phyloP scores from a whole-genome alignment of 1,284 basidiomycete species.

The Vanrija sp. region DNA sequence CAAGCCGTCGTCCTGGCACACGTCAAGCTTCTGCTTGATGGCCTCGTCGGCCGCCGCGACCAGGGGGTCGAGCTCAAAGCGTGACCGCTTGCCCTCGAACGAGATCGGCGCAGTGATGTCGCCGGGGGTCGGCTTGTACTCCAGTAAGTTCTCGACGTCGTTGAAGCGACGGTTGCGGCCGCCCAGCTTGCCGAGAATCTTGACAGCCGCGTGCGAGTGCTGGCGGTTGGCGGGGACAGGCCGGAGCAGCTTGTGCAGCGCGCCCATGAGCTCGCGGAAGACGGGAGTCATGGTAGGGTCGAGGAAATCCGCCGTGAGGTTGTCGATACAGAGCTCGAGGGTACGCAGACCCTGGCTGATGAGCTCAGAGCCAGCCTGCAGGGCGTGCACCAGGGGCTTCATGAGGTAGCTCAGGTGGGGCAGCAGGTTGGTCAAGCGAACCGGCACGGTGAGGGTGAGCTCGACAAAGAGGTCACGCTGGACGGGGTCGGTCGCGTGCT shows the following conservation, averaged over 20 bases:
- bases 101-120: slow-evolving; percentile 66
- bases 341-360: slow-evolving; percentile 95
- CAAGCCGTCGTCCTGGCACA: slow-evolving; percentile 72
- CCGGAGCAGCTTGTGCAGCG: slow-evolving; percentile 82
- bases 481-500: slow-evolving; percentile 65
- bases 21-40: slow-evolving; percentile 59
- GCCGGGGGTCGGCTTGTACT: slow-evolving; percentile 66
- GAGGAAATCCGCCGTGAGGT: slow-evolving; percentile 95
- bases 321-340: slow-evolving; percentile 98
- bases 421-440: slow-evolving; percentile 90
- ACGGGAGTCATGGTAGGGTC: slow-evolving; percentile 95
- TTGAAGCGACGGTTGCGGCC: slow-evolving; percentile 88
- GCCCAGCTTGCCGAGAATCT: slow-evolving; percentile 95
- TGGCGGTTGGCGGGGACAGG: slow-evolving; percentile 87
- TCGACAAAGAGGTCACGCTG: slow-evolving; percentile 92
- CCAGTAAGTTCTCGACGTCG: slow-evolving; percentile 72
- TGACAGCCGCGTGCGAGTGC: slow-evolving; percentile 91
- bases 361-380: slow-evolving; percentile 82
- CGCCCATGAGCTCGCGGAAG: slow-evolving; percentile 89
- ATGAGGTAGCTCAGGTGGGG: slow-evolving; percentile 95
- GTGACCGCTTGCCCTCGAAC: slow-evolving; percentile 67
- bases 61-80: slow-evolving; percentile 67
- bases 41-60: slow-evolving; percentile 67
- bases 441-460: slow-evolving; percentile 92
- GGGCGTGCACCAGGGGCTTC: slow-evolving; percentile 89